Evolutionary conservation across 1,284 basidiomycete genomes (phyloP).

Genomic region (Apiotrichum porosum): DNA sequence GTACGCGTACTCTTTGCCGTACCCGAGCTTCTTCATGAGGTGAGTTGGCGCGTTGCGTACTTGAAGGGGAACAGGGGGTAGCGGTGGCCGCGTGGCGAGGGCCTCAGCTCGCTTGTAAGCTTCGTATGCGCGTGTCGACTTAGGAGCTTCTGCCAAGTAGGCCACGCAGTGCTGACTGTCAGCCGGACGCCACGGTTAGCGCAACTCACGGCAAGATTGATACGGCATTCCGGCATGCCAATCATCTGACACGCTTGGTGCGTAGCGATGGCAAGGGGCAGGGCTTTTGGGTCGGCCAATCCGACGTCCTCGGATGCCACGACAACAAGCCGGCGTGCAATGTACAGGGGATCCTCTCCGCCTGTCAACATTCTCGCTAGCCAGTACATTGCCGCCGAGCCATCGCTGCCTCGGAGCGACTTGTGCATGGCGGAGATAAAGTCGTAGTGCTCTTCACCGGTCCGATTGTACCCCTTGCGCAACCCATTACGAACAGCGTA

Average conservation of each 20-base stretch:
- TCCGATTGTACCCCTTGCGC: conserved; percentile 61
- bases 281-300: conserved; percentile 65
- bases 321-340: conserved; percentile 73
- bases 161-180: conserved; percentile 61
- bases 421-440: conserved; percentile 88
- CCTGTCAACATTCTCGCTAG: conserved; percentile 72
- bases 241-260: conserved; percentile 71
- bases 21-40: conserved; percentile 76
- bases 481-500: conserved; percentile 46
- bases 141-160: conserved; percentile 75
- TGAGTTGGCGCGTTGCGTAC: conserved; percentile 83
- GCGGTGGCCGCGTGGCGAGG: conserved; percentile 53
- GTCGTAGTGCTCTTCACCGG: conserved; percentile 73
- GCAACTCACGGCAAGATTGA: conserved; percentile 42
- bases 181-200: no score
- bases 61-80: conserved; percentile 59
- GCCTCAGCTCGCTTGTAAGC: conserved; percentile 69
- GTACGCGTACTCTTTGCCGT: conserved; percentile 67
- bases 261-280: conserved; percentile 71
- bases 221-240: conserved; percentile 68
- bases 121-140: conserved; percentile 72
- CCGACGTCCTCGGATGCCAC: conserved; percentile 83
- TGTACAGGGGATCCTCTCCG: conserved; percentile 84
- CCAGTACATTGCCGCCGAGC: conserved; percentile 83
- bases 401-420: conserved; percentile 71